Evolutionary conservation across 768 basidiomycete genomes (phyloP).

Genomic region (Lactarius vividus): DNA sequence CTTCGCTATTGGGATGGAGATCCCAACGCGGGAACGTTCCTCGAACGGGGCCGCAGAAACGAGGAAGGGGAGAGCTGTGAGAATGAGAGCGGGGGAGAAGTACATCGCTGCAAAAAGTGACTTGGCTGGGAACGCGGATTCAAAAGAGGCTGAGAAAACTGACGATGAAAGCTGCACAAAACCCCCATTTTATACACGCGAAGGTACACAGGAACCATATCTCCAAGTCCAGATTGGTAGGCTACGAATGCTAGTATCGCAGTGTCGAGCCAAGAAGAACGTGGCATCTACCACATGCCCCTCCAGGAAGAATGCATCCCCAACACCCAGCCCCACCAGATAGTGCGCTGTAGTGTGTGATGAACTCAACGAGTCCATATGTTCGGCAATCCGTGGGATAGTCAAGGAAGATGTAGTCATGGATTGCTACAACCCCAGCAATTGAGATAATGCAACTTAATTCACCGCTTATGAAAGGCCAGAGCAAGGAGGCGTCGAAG

Average conservation of each 20-base stretch:
- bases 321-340: not conserved
- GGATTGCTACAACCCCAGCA: not conserved
- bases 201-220: not conserved
- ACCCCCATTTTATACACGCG: not conserved
- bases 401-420: not conserved
- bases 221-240: not conserved
- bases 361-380: not conserved
- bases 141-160: not conserved
- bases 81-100: constrained; percentile 4
- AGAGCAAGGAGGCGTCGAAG: not conserved
- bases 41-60: not conserved
- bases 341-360: not conserved
- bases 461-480: not conserved
- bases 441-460: not conserved
- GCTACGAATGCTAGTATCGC: not conserved
- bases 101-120: not conserved
- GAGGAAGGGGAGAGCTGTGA: not conserved
- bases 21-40: not conserved
- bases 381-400: not conserved
- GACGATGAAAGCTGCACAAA: not conserved
- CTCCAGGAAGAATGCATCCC: not conserved
- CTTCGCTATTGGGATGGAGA: not conserved
- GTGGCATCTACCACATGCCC: not conserved
- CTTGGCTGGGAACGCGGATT: not conserved
- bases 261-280: not conserved